A percentile compares a stretch with the other conserved stretches of the same genome.
These are phyloP conservation scores for Mucor plumbeus DNA, from an alignment of 371 early-diverging fungal species.

Conservation along the genomic window DNA sequence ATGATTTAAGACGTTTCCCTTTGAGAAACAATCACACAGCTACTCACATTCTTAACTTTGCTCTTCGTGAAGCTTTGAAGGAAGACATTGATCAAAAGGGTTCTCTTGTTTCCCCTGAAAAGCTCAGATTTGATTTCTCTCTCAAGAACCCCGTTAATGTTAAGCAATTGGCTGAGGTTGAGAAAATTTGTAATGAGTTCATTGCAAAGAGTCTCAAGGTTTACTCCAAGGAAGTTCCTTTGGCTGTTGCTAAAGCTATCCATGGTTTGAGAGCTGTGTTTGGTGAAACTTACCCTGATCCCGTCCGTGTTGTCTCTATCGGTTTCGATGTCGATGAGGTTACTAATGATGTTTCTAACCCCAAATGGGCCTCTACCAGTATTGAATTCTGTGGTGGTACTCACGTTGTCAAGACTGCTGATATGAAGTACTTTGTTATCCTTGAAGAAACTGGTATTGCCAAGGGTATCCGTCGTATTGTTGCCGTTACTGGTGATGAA, in stretches of 20 bases:
- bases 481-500: conserved; percentile 95
- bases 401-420: conserved; percentile 93
- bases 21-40: conserved; percentile 98
- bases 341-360: conserved; percentile 79
- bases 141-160: conserved; percentile 78
- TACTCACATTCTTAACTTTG: conserved; percentile 98
- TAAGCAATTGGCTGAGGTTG: conserved; percentile 84
- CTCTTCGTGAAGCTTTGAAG: conserved; percentile 84
- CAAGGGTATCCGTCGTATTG: conserved; percentile 97
- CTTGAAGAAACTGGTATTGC: conserved; percentile 95
- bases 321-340: conserved; percentile 91
- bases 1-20: conserved; percentile 89
- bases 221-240: conserved; percentile 86
- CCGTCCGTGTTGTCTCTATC: conserved; percentile 94
- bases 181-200: conserved; percentile 82
- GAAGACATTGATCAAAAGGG: conserved; percentile 94
- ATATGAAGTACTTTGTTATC: conserved; percentile 90
- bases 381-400: conserved; percentile 99
- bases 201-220: conserved; percentile 80
- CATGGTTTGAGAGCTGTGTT: conserved; percentile 94
- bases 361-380: conserved; percentile 80
- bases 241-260: conserved; percentile 82
- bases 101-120: conserved; percentile 96
- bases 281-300: conserved; percentile 97
- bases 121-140: conserved; percentile 97